These are phyloP conservation scores for Cyclostephanos invisitatus DNA, from an alignment of 108 stramenopile species.

Conservation along the genomic window DNA sequence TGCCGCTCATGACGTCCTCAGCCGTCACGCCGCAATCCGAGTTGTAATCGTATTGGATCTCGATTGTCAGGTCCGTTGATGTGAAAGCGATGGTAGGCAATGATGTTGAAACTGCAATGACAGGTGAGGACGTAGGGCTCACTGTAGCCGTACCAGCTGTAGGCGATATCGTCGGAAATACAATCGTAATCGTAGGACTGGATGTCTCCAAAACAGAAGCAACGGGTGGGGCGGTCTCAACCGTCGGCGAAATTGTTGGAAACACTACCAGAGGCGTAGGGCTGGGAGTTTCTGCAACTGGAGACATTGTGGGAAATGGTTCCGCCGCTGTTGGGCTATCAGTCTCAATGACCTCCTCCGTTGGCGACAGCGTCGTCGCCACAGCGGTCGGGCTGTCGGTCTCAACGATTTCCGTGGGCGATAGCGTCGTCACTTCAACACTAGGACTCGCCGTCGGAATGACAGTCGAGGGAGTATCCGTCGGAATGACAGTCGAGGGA, in stretches of 20 bases:
- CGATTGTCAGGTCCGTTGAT: not conserved
- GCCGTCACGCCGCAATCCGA: slow-evolving; percentile 46
- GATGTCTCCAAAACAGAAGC: not conserved
- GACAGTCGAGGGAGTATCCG: not conserved
- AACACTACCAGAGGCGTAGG: not conserved
- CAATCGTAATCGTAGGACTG: not conserved
- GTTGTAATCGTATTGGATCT: slow-evolving; percentile 13
- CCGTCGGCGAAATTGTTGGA: not conserved
- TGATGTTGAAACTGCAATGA: not conserved
- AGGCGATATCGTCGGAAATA: not conserved
- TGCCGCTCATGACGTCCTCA: slow-evolving; percentile 32
- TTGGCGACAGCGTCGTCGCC: not conserved
- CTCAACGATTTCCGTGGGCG: not conserved
- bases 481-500: not conserved
- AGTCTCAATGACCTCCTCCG: not conserved
- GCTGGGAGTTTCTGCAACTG: not conserved
- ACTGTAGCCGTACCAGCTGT: not conserved
- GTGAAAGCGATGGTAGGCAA: not conserved
- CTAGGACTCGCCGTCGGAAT: not conserved
- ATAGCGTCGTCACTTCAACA: not conserved
- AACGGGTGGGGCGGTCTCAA: not conserved
- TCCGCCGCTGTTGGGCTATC: not conserved
- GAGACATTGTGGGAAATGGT: too few species aligned
- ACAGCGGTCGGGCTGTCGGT: not conserved
- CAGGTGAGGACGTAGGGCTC: not conserved